Evolutionary conservation across 139 green algal genomes (phyloP), one percentile per base, ranked within the genome.

Genomic region (Coelastrella sp.): DNA sequence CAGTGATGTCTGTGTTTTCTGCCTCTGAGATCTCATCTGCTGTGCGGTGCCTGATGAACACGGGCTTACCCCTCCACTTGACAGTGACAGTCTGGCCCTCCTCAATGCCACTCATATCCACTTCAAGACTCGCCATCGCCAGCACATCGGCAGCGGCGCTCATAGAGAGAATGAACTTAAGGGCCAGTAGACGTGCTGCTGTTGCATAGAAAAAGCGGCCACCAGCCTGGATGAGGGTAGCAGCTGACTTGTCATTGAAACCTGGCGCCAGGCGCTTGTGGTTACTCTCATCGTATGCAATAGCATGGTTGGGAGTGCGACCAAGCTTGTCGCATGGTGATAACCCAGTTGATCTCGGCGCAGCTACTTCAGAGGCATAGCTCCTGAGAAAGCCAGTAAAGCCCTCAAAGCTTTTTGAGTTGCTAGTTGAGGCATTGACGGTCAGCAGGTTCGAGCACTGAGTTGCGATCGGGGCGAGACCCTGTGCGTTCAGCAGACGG

Each of bases 11-110:
- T 17, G 98, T 94, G 21, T 83, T 72, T 19, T 93, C 92, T 4
- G 96, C 95, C 37, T 92, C 81, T 4, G 82, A 87, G 53, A 99
- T 97, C 85, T 99, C 96, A 19, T 91, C 92, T 23, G 93, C 88
- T 27, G 94, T 98, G 7, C 97, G 90, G 89, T 96, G 88, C 41
- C 94, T 90, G 79, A 99, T 98, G 91, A 99, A 99, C 41, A 99
- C 98, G 2, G 98, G 98, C 94, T 99, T 99, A 81, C 98, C 98
- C 35, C 98, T 91, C 98, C 98, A 99, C 93, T 99, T 99, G 67
- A 98, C 94, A 3, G 97, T 99, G 23, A 99, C 93, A 5, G 96
- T 98, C 64, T 96, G 79, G 11, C 98, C 98, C 67, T 92, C 87
- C 79, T 97, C 89, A 38, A 99, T 95, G 50, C 91, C 93, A 2